These are phyloP conservation scores for Xylogone sp. DNA, from an alignment of 2,329 filamentous ascomycete genomes.

Conservation along the genomic window DNA sequence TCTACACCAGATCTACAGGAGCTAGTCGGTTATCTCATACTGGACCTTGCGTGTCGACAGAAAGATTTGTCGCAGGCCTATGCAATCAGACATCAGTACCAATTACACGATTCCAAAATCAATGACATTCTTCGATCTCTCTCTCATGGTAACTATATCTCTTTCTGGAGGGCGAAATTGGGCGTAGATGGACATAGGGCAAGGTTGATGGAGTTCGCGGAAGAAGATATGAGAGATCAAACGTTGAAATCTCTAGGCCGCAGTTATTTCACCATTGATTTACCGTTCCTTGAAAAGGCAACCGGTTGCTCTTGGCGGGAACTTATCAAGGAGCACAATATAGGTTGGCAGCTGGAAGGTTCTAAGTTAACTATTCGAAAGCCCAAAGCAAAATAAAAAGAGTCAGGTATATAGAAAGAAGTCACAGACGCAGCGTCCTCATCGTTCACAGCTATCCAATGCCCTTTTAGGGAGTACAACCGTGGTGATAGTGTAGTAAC, in stretches of 20 bases:
- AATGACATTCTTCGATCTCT: slow-evolving; percentile 66
- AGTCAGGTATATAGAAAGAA: too few relatives aligned
- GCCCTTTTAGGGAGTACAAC: too few relatives aligned
- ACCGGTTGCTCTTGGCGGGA: slow-evolving; percentile 69
- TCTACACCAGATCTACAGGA: slow-evolving; percentile 72
- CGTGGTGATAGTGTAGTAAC: too few relatives aligned
- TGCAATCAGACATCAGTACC: slow-evolving; percentile 56
- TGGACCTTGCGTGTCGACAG: slow-evolving; percentile 86
- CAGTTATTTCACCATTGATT: slow-evolving; percentile 72
- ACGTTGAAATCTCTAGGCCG: slow-evolving; percentile 83
- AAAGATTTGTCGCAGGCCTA: slow-evolving; percentile 72
- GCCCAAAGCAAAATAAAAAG: slow-evolving; percentile 39
- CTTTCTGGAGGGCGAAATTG: slow-evolving; percentile 68
- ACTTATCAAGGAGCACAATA: slow-evolving; percentile 62
- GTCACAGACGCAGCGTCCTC: too few relatives aligned
- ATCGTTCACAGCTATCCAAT: too few relatives aligned
- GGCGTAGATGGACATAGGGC: slow-evolving; percentile 77
- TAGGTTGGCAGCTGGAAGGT: slow-evolving; percentile 81
- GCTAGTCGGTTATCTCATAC: slow-evolving; percentile 73
- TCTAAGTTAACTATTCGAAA: slow-evolving; percentile 73
- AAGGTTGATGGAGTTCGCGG: slow-evolving; percentile 77
- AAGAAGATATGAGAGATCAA: slow-evolving; percentile 68
- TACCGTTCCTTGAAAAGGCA: slow-evolving; percentile 63
- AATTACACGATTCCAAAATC: slow-evolving; percentile 63
- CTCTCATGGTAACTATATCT: slow-evolving; percentile 76